Percentiles rank a stretch among this genome's conserved stretches.
phyloP scores from a whole-genome alignment of 2,329 filamentous ascomycete genomes.

The Trichophaea hybrida region DNA sequence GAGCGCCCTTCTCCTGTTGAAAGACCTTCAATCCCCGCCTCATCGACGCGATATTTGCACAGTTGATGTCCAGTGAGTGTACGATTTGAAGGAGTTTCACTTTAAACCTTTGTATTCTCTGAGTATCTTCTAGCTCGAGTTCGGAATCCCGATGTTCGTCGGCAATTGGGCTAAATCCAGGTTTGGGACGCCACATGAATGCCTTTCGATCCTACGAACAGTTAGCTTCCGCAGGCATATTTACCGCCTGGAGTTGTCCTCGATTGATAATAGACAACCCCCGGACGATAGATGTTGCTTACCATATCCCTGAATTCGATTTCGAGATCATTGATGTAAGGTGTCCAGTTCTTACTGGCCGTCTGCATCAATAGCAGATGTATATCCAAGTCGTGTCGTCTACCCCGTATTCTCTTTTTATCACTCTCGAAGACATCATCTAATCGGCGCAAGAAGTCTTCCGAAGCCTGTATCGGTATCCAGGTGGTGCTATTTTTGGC shows the following conservation, averaged over 20 bases:
- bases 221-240: neutral
- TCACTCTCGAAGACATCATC: neutral
- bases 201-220: neutral
- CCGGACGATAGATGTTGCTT: neutral
- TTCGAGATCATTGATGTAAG: slow-evolving; percentile 9
- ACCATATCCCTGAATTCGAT: slow-evolving; percentile 5
- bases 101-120: slow-evolving; percentile 7
- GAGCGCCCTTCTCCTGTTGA: neutral
- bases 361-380: neutral
- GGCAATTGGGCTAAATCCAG: neutral
- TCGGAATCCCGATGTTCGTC: neutral
- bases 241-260: no score
- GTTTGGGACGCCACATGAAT: neutral
- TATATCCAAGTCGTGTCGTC: slow-evolving; percentile 7
- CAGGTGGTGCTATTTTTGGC: slow-evolving; percentile 1
- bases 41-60: neutral
- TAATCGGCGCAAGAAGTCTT: neutral
- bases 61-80: slow-evolving; percentile 7
- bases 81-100: neutral
- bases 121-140: slow-evolving; percentile 8
- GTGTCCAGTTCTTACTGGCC: slow-evolving; percentile 3
- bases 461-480: slow-evolving; percentile 8
- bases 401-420: neutral
- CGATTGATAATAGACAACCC: no score
- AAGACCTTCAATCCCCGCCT: neutral